Conservation (phyloP, 2,329 filamentous ascomycete genomes). For the Stemphylium vesicarium region DNA sequence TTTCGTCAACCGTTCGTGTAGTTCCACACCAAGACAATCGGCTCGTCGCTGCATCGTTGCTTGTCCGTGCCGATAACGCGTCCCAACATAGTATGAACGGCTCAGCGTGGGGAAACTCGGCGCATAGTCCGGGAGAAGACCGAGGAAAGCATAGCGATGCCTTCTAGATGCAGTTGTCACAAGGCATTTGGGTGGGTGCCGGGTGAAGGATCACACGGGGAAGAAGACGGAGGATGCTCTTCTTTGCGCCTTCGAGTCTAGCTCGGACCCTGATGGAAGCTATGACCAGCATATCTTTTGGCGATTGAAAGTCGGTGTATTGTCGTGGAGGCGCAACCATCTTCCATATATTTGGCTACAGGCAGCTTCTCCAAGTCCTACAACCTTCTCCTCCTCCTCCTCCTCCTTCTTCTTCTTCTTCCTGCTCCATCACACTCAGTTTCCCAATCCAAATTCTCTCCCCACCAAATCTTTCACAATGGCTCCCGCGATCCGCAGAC, state of each 20-base stretch:
- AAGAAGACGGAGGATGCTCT: background rate
- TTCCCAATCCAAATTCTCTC: too few species aligned
- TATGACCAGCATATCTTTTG: conserved; percentile 24
- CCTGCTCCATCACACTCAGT: too few species aligned
- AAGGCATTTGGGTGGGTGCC: background rate
- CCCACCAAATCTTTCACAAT: conserved; percentile 27
- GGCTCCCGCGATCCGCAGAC: conserved; percentile 46
- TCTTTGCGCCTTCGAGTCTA: conserved; percentile 1
- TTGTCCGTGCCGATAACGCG: background rate
- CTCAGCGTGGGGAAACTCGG: background rate
- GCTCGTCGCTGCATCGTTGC: background rate
- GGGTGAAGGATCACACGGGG: background rate
- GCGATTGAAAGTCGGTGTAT: conserved; percentile 4
- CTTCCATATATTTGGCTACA: background rate
- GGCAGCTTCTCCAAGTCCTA: too few species aligned
- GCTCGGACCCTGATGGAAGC: conserved; percentile 23
- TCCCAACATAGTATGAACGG: background rate
- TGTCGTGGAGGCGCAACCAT: background rate
- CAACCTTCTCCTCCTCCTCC: too few species aligned
- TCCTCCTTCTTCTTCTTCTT: too few species aligned
- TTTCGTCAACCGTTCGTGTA: conserved; percentile 20
- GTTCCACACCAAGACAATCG: conserved; percentile 15
- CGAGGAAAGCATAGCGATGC: background rate
- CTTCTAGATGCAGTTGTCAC: background rate
- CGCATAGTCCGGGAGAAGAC: background rate